Evolutionary conservation across 2,329 filamentous ascomycete species (phyloP).

Genomic region (Diplodia sapinea): DNA sequence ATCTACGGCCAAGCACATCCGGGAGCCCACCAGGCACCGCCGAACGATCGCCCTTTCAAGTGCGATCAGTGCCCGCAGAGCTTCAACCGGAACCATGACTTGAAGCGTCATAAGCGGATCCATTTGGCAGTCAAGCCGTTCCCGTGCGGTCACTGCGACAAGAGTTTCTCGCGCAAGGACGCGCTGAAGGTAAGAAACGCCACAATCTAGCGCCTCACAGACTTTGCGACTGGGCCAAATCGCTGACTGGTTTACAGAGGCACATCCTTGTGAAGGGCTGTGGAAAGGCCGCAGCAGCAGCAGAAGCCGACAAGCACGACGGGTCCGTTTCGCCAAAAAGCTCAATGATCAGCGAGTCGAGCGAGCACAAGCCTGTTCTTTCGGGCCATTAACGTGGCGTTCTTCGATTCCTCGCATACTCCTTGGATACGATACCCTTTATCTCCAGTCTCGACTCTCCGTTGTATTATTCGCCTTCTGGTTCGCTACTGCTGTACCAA

Average conservation of each 20-base stretch:
- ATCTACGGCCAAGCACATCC: conserved; percentile 55
- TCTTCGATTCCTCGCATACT: conserved; percentile 12
- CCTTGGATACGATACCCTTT: conserved; percentile 26
- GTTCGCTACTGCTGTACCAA: conserved; percentile 18
- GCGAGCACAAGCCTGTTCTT: conserved; percentile 29
- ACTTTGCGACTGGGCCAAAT: neutral
- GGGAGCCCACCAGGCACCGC: conserved; percentile 51
- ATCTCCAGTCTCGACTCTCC: conserved; percentile 11
- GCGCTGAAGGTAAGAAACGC: conserved; percentile 78
- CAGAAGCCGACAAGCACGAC: conserved; percentile 41
- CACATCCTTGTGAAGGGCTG: conserved; percentile 73
- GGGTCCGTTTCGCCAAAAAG: conserved; percentile 30
- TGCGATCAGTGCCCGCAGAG: conserved; percentile 91
- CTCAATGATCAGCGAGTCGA: conserved; percentile 27
- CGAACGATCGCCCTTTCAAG: conserved; percentile 87
- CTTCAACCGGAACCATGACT: conserved; percentile 94
- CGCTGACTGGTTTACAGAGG: conserved; percentile 55
- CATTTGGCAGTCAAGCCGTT: conserved; percentile 96
- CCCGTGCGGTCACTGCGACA: conserved; percentile 88
- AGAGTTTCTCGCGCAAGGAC: conserved; percentile 96
- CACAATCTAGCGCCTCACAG: neutral
- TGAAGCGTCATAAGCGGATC: conserved; percentile 95
- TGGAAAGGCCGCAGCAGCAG: conserved; percentile 56
- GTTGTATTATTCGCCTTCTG: conserved; percentile 22
- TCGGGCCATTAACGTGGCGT: conserved; percentile 21